Evolutionary conservation across 2,329 filamentous ascomycete species (phyloP), one percentile per base, ranked within the genome.

Genomic region (Paradendryphiella salina): DNA sequence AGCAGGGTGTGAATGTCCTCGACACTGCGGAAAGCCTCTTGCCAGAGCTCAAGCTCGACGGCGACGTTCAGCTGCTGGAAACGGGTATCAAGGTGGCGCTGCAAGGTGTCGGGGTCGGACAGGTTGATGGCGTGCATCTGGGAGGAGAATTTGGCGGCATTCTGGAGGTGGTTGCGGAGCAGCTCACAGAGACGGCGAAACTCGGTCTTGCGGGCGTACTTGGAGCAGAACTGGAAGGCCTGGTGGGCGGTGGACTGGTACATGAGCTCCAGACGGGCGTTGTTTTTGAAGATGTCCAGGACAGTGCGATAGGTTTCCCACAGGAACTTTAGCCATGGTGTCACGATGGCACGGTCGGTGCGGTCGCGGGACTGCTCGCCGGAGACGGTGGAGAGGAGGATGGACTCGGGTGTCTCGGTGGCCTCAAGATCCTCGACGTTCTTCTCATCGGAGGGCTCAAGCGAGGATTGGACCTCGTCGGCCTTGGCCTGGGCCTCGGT

Each of bases 61-160:
- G 94, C 94, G 39, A 97, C 94, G 70, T 99, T 97, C 57, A 99
- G 81, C 79, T 99, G 94, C 79, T 96, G 91, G 79, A 99, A 99
- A 64, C 94, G 90, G 43, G 94, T 99, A 76, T 99, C 94, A 42
- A 99, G 81, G 74, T 99, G 94, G 64, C 94, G 90, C 79, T 99
- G 94, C 46, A 99, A 83, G 26, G 94, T 99, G 73, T 99, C 94
- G 14, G 94, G 89, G 68, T 99, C 94, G 75, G 90, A 97, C 59
- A 99, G 81, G 79, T 99, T 99, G 80, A 99, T 99, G 66, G 94
- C 94, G 74, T 97, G 93, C 89, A 97, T 96, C 83, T 97, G 94
- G 59, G 91, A 86, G 37, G 93, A 96, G 79, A 97, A 99, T 79
- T 99, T 99, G 80, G 94, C 93, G 45, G 94, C 94, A 73, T 96